Conservation (phyloP, 1,139 yeast species). For the Blastobotrys illinoisensis region DNA sequence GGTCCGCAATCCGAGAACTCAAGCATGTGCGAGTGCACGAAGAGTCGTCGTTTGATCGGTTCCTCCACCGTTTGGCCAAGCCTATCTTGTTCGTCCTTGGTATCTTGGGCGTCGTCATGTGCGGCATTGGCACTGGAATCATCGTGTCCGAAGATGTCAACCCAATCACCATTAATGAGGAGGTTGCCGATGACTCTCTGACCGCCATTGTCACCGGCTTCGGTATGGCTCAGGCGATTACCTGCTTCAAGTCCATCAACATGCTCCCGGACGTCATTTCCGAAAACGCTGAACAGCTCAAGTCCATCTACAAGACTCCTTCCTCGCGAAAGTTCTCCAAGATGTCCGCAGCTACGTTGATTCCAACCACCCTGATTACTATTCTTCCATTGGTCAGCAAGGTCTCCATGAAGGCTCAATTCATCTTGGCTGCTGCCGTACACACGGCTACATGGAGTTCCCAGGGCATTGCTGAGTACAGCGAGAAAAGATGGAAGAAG, state of each 20-base stretch:
- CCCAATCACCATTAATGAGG: background rate
- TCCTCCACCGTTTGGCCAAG: background rate
- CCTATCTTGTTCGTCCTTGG: background rate
- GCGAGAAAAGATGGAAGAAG: background rate
- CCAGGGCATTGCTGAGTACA: background rate
- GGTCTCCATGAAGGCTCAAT: background rate
- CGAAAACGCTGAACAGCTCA: background rate
- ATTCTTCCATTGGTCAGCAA: background rate
- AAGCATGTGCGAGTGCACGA: slow-evolving; percentile 1
- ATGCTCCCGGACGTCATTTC: background rate
- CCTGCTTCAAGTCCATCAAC: slow-evolving; percentile 2
- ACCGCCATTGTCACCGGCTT: background rate
- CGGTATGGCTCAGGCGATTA: background rate
- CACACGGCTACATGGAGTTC: background rate
- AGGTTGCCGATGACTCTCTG: background rate
- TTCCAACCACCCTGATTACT: slow-evolving; percentile 2
- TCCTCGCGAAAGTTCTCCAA: slow-evolving; percentile 1
- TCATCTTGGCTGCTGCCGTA: background rate
- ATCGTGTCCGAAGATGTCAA: background rate
- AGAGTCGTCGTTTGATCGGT: background rate
- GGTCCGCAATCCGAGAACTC: slow-evolving; percentile 1
- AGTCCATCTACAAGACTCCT: slow-evolving; percentile 1
- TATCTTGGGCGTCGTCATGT: background rate
- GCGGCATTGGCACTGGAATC: background rate
- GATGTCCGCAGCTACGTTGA: background rate